A percentile compares a stretch with the other conserved stretches of the same genome.
These are phyloP conservation scores for Penicillium cinerascens DNA, from an alignment of 495 filamentous ascomycete species.

Conservation along the genomic window DNA sequence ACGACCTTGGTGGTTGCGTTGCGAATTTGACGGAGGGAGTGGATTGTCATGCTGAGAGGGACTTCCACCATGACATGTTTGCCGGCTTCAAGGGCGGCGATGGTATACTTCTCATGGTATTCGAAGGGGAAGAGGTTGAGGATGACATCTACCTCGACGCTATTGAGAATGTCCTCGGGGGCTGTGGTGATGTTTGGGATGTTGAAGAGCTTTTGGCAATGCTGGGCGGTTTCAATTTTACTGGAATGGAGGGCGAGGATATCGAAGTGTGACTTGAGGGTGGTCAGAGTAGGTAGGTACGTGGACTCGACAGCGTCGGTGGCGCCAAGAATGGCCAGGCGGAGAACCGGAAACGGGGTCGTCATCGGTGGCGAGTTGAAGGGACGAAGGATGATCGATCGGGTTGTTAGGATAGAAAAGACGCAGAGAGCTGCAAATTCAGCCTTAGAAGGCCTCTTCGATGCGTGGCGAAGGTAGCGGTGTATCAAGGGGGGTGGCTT, in stretches of 20 bases:
- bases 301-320: conserved; percentile 45
- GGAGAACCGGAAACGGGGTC: conserved; percentile 20
- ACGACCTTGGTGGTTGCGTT: conserved; percentile 31
- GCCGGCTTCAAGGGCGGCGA: conserved; percentile 45
- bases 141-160: conserved; percentile 44
- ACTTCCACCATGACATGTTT: conserved; percentile 57
- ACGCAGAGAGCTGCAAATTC: neutral
- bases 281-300: conserved; percentile 45
- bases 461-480: neutral
- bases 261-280: conserved; percentile 38
- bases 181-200: conserved; percentile 11
- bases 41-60: conserved; percentile 45
- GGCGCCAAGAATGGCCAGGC: conserved; percentile 47
- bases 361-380: conserved; percentile 13
- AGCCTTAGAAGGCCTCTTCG: neutral
- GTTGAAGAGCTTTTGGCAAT: conserved; percentile 9
- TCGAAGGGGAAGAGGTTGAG: conserved; percentile 50
- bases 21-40: conserved; percentile 37
- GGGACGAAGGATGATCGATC: neutral
- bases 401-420: neutral
- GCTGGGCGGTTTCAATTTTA: conserved; percentile 9
- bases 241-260: conserved; percentile 42
- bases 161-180: conserved; percentile 12
- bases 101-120: conserved; percentile 46
- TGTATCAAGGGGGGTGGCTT: neutral